Evolutionary conservation across 1,284 basidiomycete species (phyloP), one percentile per base, ranked within the genome.

Genomic region (Cutaneotrichosporon cyanovorans): DNA sequence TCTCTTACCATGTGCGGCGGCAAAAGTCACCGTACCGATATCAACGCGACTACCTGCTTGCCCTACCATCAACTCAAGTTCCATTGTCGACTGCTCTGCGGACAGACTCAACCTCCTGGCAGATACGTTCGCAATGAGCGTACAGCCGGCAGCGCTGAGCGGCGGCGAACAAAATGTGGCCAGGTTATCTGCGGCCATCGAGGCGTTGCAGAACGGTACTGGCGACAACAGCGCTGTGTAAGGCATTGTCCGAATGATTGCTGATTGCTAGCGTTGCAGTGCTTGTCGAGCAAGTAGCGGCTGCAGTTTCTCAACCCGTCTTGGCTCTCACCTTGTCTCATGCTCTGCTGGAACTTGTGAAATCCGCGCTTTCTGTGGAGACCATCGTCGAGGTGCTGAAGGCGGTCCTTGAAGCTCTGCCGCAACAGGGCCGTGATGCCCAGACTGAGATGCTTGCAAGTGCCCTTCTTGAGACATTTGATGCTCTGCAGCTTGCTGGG

Each of bases 381-480:
- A 23, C 36, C 5, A 16, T 43, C 15, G 22, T 39, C 6, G 10
- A 12, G 0, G 22, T 35, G 5, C 40, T 48, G 36, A 39, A 42
- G 12, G 40, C 38, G 9, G 37, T 37, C 15, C 34, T 39, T 18
- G 20, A 40, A 16, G 12, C 21, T 35, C 28, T 19, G 19, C 23
- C 34, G 20, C 12, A 28, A 28, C 8, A 28, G 25, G 37, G 25
- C 6, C 33, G 40, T 19, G 48, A 37, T 7, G 23, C 25, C 15
- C 31, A 22, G 23, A 32, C 37, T 11, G 31, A 31, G 12, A 28
- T 40, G 5, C 32, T 54, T 28, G 40, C 37, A 15, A 36, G 32
- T 3, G 36, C 48, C 1, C 22, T 56, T 4, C 46, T 56, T 21
- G 54, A 56, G 19, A 43, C 40, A 2, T 21, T 47, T n/a, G 51